Evolutionary conservation across 768 basidiomycete genomes (phyloP).

Genomic region (Russula griseocarnosa): DNA sequence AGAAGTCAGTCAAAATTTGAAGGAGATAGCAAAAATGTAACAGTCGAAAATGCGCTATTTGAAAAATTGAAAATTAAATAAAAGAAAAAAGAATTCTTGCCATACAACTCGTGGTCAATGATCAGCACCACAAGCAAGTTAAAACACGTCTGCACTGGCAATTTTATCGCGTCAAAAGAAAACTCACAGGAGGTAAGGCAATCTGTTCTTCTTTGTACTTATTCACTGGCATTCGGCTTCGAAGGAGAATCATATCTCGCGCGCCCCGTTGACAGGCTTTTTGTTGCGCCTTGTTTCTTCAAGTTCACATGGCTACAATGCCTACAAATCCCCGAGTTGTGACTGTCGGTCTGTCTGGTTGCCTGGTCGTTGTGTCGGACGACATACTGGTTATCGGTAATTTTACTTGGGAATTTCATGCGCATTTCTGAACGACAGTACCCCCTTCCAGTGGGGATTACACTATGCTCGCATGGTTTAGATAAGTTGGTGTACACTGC

Average conservation of each 20-base stretch:
- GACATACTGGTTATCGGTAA: background rate
- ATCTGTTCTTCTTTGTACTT: background rate
- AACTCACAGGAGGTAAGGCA: background rate
- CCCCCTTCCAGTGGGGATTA: background rate
- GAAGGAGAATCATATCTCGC: background rate
- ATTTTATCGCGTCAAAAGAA: background rate
- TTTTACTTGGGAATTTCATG: background rate
- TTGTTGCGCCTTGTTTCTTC: background rate
- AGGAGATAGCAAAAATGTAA: background rate
- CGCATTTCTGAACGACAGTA: background rate
- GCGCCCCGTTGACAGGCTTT: background rate
- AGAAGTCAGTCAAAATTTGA: background rate
- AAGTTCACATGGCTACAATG: background rate
- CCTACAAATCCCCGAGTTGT: background rate
- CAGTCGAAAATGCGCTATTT: background rate
- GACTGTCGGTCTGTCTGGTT: background rate
- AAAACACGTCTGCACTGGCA: background rate
- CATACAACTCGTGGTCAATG: background rate
- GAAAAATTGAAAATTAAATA: background rate
- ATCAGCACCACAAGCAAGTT: background rate
- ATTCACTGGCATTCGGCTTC: background rate
- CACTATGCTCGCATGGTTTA: no score
- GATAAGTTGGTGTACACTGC: no score
- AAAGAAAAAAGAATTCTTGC: background rate
- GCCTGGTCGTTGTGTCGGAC: background rate